These are phyloP conservation scores for Hirschfeldia incana DNA, from an alignment of 345 rosid genomes.

Conservation along the genomic window DNA sequence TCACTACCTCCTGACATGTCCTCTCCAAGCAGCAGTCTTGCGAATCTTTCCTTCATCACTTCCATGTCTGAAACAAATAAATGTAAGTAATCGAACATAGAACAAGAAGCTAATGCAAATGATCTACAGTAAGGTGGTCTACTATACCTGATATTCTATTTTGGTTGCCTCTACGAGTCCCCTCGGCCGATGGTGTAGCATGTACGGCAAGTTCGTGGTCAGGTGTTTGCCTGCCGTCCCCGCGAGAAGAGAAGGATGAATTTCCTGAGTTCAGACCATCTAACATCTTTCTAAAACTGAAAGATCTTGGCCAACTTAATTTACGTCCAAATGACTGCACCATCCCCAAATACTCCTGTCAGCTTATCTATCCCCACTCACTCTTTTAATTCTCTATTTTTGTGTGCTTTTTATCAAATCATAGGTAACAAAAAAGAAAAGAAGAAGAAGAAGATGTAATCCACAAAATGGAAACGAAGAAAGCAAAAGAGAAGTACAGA, in stretches of 20 bases:
- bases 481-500: conserved; percentile 33
- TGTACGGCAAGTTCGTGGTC: conserved; percentile 25
- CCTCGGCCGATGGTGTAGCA: neutral
- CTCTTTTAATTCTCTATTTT: neutral
- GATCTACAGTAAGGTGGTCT: neutral
- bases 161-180: conserved; percentile 21
- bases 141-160: conserved; percentile 10
- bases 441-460: neutral
- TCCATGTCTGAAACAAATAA: conserved; percentile 46
- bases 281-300: conserved; percentile 49
- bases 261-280: conserved; percentile 47
- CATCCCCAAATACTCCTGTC: conserved; percentile 47
- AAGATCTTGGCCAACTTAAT: conserved; percentile 54
- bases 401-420: conserved; percentile 31
- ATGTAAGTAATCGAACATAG: neutral
- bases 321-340: conserved; percentile 60
- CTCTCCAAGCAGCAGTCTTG: conserved; percentile 66
- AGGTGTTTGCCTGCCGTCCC: conserved; percentile 33
- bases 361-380: neutral
- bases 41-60: conserved; percentile 63
- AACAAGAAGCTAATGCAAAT: neutral
- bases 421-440: neutral
- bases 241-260: conserved; percentile 41
- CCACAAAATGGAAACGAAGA: conserved; percentile 21
- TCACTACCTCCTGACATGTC: conserved; percentile 78